Conservation (phyloP, 2,329 filamentous ascomycete species). For the Alternaria sp. region DNA sequence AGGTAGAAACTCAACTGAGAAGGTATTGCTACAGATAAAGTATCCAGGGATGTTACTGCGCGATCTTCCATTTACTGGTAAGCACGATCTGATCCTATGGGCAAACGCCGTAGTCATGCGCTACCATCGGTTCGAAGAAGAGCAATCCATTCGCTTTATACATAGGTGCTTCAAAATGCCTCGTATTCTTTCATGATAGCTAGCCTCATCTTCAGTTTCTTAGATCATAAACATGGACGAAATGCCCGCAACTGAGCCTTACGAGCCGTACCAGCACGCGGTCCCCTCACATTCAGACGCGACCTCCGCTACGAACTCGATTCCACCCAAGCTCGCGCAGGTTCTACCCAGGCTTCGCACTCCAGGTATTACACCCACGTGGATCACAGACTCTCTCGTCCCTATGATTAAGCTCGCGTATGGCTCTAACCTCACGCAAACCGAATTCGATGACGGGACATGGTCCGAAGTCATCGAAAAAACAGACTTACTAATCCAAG, state of each 20-base stretch:
- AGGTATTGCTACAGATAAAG: neutral
- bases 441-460: neutral
- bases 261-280: neutral
- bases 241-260: neutral
- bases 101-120: neutral
- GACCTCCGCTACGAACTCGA: neutral
- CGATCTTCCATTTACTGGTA: neutral
- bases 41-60: too few species aligned
- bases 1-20: neutral
- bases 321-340: neutral
- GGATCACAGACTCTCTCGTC: neutral
- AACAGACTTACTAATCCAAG: neutral
- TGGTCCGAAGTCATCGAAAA: neutral
- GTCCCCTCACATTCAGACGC: neutral
- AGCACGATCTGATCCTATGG: neutral
- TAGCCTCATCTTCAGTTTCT: neutral
- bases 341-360: neutral
- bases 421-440: neutral
- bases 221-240: neutral
- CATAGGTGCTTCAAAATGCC: neutral
- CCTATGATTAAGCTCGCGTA: neutral
- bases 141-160: neutral
- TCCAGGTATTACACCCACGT: neutral
- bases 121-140: neutral
- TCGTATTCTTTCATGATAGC: neutral